Percentiles rank a stretch among this genome's conserved stretches.
phyloP scores from a whole-genome alignment of 225 moss, liverwort and hornwort species.

The Polytrichum formosum region DNA sequence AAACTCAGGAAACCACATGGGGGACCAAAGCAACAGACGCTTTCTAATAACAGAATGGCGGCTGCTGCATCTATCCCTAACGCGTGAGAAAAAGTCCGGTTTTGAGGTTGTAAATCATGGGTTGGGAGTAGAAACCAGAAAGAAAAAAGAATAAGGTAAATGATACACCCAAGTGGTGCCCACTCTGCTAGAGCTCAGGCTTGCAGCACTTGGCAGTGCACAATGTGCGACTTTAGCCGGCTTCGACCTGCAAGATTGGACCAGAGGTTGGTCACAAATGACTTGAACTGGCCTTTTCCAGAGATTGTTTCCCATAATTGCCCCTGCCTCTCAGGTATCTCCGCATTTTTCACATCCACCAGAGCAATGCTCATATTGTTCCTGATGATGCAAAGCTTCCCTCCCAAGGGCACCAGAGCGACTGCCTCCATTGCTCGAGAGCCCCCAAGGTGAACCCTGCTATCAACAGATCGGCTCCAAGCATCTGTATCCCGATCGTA shows the following conservation, averaged over 20 bases:
- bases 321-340: slow-evolving; percentile 81
- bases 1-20: slow-evolving; percentile 31
- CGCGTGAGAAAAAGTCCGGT: slow-evolving; percentile 24
- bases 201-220: slow-evolving; percentile 99
- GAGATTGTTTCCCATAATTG: slow-evolving; percentile 96
- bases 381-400: slow-evolving; percentile 93
- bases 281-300: slow-evolving; percentile 98
- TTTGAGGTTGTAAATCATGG: slow-evolving; percentile 31
- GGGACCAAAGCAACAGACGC: slow-evolving; percentile 50
- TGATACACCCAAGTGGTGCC: slow-evolving; percentile 62
- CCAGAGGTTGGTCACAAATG: slow-evolving; percentile 98
- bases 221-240: slow-evolving; percentile 93
- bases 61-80: slow-evolving; percentile 51
- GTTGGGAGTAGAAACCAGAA: slow-evolving; percentile 21
- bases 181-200: slow-evolving; percentile 72
- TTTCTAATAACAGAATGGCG: slow-evolving; percentile 53
- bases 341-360: slow-evolving; percentile 91
- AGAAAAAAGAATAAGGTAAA: slow-evolving; percentile 63
- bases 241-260: slow-evolving; percentile 95
- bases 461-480: slow-evolving; percentile 92
- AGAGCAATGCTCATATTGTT: slow-evolving; percentile 99
- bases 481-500: slow-evolving; percentile 78
- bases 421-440: slow-evolving; percentile 98
- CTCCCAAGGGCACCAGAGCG: slow-evolving; percentile 91
- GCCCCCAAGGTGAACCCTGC: slow-evolving; percentile 86